Conservation (phyloP, 306 rosid genomes). For the Cicer cuneatum region DNA sequence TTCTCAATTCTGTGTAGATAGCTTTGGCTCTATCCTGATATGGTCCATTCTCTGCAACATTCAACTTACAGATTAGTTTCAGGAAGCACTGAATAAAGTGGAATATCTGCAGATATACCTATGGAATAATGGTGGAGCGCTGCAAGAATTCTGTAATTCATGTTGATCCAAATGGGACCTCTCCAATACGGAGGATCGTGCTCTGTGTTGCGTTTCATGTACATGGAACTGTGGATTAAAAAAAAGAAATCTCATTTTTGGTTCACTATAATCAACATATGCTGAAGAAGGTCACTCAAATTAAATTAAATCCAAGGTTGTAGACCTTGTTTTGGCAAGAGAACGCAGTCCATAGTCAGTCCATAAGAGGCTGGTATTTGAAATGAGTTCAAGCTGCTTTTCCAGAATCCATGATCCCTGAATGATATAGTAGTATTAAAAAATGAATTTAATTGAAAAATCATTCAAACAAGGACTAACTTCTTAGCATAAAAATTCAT, state of each 20-base stretch:
- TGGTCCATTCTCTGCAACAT: slow-evolving; percentile 72
- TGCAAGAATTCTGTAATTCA: slow-evolving; percentile 81
- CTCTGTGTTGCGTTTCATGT: slow-evolving; percentile 93
- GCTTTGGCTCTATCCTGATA: slow-evolving; percentile 73
- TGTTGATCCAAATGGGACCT: slow-evolving; percentile 88
- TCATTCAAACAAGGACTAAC: slow-evolving; percentile 5
- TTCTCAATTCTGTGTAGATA: slow-evolving; percentile 72
- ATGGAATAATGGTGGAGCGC: slow-evolving; percentile 87
- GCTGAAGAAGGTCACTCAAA: slow-evolving; percentile 36
- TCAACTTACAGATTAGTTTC: slow-evolving; percentile 39
- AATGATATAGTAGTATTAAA: slow-evolving; percentile 28
- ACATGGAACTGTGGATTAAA: slow-evolving; percentile 60
- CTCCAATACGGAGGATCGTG: slow-evolving; percentile 98
- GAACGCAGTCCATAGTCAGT: slow-evolving; percentile 94
- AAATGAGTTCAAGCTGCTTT: slow-evolving; percentile 87
- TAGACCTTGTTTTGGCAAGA: slow-evolving; percentile 86
- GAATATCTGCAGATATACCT: slow-evolving; percentile 60
- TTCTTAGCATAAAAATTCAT: slow-evolving; percentile 13
- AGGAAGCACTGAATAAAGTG: background rate
- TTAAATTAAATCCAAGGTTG: slow-evolving; percentile 16
- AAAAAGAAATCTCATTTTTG: slow-evolving; percentile 3
- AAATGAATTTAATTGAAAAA: slow-evolving; percentile 33
- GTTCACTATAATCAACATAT: slow-evolving; percentile 36
- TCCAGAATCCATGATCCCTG: slow-evolving; percentile 88
- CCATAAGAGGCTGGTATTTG: slow-evolving; percentile 79